These are phyloP conservation scores for Lactarius quietus DNA, from an alignment of 768 basidiomycete species.

Conservation along the genomic window DNA sequence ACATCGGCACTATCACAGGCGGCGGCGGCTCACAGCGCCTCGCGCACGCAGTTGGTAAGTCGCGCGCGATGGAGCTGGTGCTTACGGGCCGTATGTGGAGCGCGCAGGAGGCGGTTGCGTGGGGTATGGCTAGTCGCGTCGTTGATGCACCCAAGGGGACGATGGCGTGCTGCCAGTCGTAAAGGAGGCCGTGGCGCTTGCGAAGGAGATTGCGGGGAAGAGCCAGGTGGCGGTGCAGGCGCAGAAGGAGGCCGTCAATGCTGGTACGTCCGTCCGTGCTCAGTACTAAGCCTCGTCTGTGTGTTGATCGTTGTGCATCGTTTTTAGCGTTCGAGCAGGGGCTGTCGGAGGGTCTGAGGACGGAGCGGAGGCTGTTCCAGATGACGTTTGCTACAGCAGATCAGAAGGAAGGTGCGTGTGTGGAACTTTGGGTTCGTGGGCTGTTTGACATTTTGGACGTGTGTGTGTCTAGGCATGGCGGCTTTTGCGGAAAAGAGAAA, in stretches of 20 bases:
- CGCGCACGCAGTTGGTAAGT: constrained; percentile 82
- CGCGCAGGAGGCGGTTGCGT: constrained; percentile 78
- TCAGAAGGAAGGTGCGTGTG: constrained; percentile 83
- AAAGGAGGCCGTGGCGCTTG: constrained; percentile 81
- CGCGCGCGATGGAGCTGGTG: constrained; percentile 90
- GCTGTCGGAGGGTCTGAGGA: constrained; percentile 76
- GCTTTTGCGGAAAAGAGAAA: constrained; percentile 95
- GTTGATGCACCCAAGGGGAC: constrained; percentile 51
- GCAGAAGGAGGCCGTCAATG: constrained; percentile 92
- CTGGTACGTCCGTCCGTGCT: constrained; percentile 42
- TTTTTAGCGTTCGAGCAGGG: constrained; percentile 72
- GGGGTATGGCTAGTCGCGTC: constrained; percentile 85
- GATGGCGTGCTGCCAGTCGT: constrained; percentile 65
- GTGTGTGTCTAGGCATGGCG: constrained; percentile 67
- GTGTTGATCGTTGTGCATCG: not conserved
- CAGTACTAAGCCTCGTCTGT: not conserved
- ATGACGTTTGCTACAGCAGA: constrained; percentile 89
- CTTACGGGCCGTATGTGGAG: constrained; percentile 81
- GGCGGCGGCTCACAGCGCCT: constrained; percentile 94
- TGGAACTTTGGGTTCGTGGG: not conserved
- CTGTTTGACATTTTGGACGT: constrained; percentile 15
- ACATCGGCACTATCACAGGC: constrained; percentile 91
- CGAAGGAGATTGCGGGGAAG: constrained; percentile 73
- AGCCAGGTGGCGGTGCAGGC: constrained; percentile 81
- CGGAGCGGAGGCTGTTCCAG: constrained; percentile 90